Evolutionary conservation across 78 protist genomes (phyloP), one percentile per base, ranked within the genome.

Genomic region (Paulinella micropora): DNA sequence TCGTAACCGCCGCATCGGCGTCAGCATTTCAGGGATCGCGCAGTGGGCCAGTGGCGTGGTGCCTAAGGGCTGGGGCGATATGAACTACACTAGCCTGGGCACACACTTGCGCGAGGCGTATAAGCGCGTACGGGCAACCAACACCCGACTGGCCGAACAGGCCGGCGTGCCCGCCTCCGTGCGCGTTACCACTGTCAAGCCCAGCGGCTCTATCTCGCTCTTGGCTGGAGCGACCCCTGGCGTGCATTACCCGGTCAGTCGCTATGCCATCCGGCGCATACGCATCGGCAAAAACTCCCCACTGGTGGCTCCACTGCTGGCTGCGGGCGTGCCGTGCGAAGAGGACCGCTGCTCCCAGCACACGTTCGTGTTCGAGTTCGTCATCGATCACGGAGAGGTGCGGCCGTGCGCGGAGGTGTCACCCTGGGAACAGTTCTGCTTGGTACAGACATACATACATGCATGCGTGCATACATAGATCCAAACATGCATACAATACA

Each of bases 391-490:
- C 0, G 95, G 96, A 2, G 87, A 93, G 35, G 86, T 93, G 35
- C 91, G 93, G 32, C 32, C 89, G 23, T 69, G 82, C 39, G 34
- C 38, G 77, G 86, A 92, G 73, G 87, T 94, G 0, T 37, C 94
- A 1, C 95, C 95, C 94, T 95, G 98, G 97, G 98, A 96, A 88
- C 98, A 96, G 90, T 69, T 96, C n/a, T 77, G 90, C 29, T 67
- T 96, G 0, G 98, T 97, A 0, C 34, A 96, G 37, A 95, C 95
- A 39, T 87, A 95, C 40, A 97, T 95, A 87, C 87, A 88, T 9
- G 77, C 95, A 81, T 96, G 98, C 97, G 94, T 96, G 0, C 97
- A 96, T 83, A 96, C 96, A 28, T 96, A 95, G 85, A 94, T 93
- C 0, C 77, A 23, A 64, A 64, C 15, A 64, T 64, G 77, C 77